Evolutionary conservation across 495 filamentous ascomycete species (phyloP), one percentile per base, ranked within the genome.

Genomic region (Podospora pseudopauciseta): DNA sequence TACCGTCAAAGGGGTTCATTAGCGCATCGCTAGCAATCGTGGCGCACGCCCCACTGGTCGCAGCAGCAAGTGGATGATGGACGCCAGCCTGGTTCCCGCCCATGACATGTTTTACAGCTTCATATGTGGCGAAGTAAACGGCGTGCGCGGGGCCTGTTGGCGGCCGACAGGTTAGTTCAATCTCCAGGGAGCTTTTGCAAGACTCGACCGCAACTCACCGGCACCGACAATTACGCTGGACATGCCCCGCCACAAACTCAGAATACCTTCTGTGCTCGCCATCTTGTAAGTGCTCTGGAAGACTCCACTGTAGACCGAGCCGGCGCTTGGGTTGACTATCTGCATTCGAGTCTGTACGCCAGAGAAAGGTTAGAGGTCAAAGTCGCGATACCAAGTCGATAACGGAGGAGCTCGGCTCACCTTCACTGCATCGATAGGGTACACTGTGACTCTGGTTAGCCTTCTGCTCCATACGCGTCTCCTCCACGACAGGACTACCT

Each of bases 1-100:
- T 84, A 97, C 93, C 94, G 82, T 99, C 95, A 78, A 99, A 99
- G 32, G 95, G 95, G 78, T 98, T 99, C 95, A 99, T 99, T 62
- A 99, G 84, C 53, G 95, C 96, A 83, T 99, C 95, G 75, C 93
- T 97, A 44, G 93, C 92, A 74, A 97, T 97, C 0, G 95, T 98
- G 63, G 95, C 95, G 71, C 91, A 90, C 66, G 94, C 94, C 75
- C 95, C 95, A 76, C 93, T 96, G 63, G 91, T 86, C 53, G 94
- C 94, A 71, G 93, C 92, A 76, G 95, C 95, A 56, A 98, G 80
- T 11, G 95, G 94, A 77, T 99, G 96, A 78, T 99, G 94, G 55
- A 91, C 91, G 67, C 89, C 89, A 58, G 88, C 90, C 68, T 88
- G 87, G 76, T 98, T 98, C 18, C 95, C 95, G 72, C 95, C 95